Percentiles rank a stretch among this genome's conserved stretches.
Conservation (phyloP, 2,329 filamentous ascomycete genomes). For the Cryphonectria japonica region DNA sequence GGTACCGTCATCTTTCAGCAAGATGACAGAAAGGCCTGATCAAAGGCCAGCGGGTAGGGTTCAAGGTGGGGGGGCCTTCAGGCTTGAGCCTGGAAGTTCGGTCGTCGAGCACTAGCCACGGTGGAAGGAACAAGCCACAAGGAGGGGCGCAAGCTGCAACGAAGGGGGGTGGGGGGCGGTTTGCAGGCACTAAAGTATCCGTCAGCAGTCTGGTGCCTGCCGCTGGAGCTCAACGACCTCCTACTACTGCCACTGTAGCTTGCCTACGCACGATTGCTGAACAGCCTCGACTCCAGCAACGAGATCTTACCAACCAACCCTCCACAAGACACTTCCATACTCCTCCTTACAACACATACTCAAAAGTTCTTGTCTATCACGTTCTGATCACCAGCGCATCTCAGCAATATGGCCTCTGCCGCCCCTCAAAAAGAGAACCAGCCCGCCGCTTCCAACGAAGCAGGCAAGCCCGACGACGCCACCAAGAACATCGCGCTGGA, state of each 20-base stretch:
- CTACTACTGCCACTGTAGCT: background rate
- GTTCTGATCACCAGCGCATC: background rate
- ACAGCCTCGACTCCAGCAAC: background rate
- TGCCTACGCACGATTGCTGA: background rate
- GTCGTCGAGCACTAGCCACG: background rate
- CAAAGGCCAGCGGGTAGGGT: background rate
- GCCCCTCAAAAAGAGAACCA: slow-evolving; percentile 44
- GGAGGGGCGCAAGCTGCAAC: slow-evolving; percentile 2
- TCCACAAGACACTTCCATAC: background rate
- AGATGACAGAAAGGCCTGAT: background rate
- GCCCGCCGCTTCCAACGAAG: slow-evolving; percentile 43
- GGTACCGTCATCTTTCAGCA: background rate
- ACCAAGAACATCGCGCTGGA: slow-evolving; percentile 76
- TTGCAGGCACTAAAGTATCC: slow-evolving; percentile 3
- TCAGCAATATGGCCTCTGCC: slow-evolving; percentile 41
- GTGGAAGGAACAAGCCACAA: slow-evolving; percentile 18
- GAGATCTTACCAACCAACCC: background rate
- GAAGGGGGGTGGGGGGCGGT: background rate
- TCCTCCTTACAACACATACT: background rate
- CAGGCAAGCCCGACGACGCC: slow-evolving; percentile 46
- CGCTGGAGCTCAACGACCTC: background rate
- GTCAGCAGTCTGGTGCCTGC: slow-evolving; percentile 27
- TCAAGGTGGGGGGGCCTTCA: background rate
- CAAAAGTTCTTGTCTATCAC: background rate
- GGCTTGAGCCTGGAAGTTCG: too few relatives aligned